Percentiles rank a stretch among this genome's conserved stretches.
Evolutionary conservation across 2,329 filamentous ascomycete species (phyloP).

Genomic region (Zymoseptoria ardabiliae): DNA sequence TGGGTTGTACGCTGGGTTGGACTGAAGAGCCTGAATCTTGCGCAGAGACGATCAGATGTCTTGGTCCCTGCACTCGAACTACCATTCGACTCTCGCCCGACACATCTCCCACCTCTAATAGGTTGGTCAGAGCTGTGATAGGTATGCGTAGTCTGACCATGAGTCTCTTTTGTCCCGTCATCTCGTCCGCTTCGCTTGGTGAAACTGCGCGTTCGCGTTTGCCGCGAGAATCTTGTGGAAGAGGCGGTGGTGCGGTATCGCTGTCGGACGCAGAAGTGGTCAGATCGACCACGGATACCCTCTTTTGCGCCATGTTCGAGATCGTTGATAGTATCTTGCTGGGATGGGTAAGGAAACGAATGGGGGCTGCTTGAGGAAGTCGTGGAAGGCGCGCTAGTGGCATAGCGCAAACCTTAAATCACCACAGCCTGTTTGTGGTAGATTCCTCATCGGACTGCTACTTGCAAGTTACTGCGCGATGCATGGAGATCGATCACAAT

Average conservation of each 20-base stretch:
- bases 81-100: too few relatives aligned
- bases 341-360: neutral
- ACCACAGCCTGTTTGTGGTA: too few relatives aligned
- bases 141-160: neutral
- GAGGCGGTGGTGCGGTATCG: neutral
- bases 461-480: too few relatives aligned
- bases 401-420: neutral
- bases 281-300: neutral
- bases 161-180: neutral
- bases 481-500: too few relatives aligned
- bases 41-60: neutral
- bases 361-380: neutral
- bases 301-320: neutral
- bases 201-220: neutral
- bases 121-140: neutral
- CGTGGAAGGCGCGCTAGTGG: neutral
- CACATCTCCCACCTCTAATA: too few relatives aligned
- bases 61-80: too few relatives aligned
- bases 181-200: neutral
- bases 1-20: neutral
- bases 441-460: too few relatives aligned
- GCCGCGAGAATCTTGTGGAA: neutral
- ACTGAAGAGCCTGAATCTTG: neutral
- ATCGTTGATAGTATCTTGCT: neutral
- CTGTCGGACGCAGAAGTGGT: neutral